Evolutionary conservation across 2,329 filamentous ascomycete genomes (phyloP), one percentile per base, ranked within the genome.

Genomic region (Ophiosphaerella herpotricha): DNA sequence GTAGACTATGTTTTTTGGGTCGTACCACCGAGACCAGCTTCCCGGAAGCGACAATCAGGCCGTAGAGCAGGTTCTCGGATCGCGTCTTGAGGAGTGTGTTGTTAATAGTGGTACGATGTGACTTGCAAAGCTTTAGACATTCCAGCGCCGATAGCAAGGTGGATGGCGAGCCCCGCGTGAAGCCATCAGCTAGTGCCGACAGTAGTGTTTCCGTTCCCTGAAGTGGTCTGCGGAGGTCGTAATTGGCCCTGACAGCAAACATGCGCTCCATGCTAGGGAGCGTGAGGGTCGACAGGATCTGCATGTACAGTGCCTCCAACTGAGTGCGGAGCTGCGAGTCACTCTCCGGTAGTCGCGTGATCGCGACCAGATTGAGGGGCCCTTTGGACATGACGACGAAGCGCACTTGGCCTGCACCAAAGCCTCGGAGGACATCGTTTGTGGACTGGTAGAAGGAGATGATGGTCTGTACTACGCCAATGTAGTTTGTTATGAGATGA

Each of bases 241-340:
- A 94, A n/a, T 93, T 97, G 7, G 94, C 93, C 12, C 94, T 86
- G 57, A 92, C 85, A 11, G 86, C 88, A 68, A 99, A 99, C 52
- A 97, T 89, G 63, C 88, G 89, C 42, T 86, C 89, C 58, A 99
- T 82, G 12, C 85, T 89, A 0, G 94, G 93, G 7, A 99, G 80
- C 0, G 94, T 99, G 52, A 99, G 77, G 0, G 95, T 99, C 1
- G 94, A 97, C 23, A 99, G 75, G 43, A 99, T 97, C 73, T 99
- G 94, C 90, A 96, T 97, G 73, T 99, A 99, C 33, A 99, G 77
- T 11, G 93, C 92, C 58, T 97, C 91, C 2, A 99, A 83, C 71
- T 99, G 94, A 16, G 86, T 83, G 46, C 90, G 85, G 16, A 99
- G 82, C 72, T 99, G 93, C 4, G 84, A 78, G 68, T 97, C 93